A percentile compares a stretch with the other conserved stretches of the same genome.
Evolutionary conservation across 2,329 filamentous ascomycete genomes (phyloP).

Genomic region (Aspergillus fijiensis): DNA sequence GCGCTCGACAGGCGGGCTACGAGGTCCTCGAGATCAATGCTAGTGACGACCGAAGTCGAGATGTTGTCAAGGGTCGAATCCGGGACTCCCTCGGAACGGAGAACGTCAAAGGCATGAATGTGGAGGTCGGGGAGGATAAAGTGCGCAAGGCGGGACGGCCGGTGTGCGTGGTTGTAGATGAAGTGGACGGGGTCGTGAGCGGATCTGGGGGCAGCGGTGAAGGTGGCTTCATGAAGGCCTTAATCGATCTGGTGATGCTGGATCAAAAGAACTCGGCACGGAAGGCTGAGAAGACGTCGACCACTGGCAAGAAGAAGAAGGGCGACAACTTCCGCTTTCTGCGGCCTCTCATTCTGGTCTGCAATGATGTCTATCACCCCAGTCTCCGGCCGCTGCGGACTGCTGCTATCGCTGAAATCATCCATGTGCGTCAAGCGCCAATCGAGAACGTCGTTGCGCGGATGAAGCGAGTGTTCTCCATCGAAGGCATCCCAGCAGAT

Average conservation of each 20-base stretch:
- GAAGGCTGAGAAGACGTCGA: slow-evolving; percentile 25
- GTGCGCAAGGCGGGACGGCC: slow-evolving; percentile 74
- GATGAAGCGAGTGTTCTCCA: slow-evolving; percentile 80
- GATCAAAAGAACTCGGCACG: slow-evolving; percentile 75
- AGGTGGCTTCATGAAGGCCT: slow-evolving; percentile 89
- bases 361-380: slow-evolving; percentile 94
- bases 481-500: slow-evolving; percentile 84
- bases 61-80: slow-evolving; percentile 89
- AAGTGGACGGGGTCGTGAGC: slow-evolving; percentile 90
- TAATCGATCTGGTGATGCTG: slow-evolving; percentile 83
- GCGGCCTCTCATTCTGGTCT: slow-evolving; percentile 87
- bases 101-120: slow-evolving; percentile 71
- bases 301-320: slow-evolving; percentile 56
- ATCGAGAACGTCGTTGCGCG: slow-evolving; percentile 81
- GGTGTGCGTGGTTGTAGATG: slow-evolving; percentile 91
- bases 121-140: slow-evolving; percentile 50
- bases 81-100: slow-evolving; percentile 90
- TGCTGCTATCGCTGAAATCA: slow-evolving; percentile 79
- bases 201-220: slow-evolving; percentile 77
- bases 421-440: slow-evolving; percentile 86
- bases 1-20: slow-evolving; percentile 90
- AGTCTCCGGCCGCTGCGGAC: slow-evolving; percentile 84
- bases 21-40: slow-evolving; percentile 97
- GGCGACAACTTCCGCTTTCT: slow-evolving; percentile 84
- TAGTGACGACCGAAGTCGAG: slow-evolving; percentile 85